These are phyloP conservation scores for Aspergillus sp. DNA, from an alignment of 2,329 filamentous ascomycete species.

Conservation along the genomic window DNA sequence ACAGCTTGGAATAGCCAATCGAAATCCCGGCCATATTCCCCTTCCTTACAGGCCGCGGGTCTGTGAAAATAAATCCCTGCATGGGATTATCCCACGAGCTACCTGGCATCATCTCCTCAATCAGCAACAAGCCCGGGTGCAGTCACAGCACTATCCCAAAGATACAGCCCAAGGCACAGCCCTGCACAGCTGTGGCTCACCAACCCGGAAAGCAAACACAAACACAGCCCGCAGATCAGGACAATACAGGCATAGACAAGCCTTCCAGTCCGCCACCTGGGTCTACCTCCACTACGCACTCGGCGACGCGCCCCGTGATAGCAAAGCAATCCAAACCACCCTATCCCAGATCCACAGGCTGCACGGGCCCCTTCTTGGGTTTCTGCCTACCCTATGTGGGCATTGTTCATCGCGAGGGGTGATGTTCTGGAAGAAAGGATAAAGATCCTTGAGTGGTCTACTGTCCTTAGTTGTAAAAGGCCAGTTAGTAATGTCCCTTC, in stretches of 20 bases:
- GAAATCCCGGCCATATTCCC: background rate
- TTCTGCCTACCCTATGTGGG: constrained; percentile 2
- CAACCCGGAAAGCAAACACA: background rate
- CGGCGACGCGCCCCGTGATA: background rate
- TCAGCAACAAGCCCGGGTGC: background rate
- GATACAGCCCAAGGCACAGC: background rate
- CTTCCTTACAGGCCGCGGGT: background rate
- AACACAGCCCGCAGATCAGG: background rate
- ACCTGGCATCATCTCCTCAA: background rate
- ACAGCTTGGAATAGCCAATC: background rate
- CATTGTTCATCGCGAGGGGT: background rate
- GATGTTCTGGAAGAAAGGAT: background rate
- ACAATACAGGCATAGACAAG: background rate
- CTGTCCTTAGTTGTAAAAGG: background rate
- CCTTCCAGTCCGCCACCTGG: constrained; percentile 1
- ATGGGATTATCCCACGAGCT: background rate
- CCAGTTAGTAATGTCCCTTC: constrained; percentile 4
- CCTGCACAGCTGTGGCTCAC: background rate
- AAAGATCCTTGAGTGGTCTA: background rate
- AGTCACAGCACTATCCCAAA: too few relatives aligned
- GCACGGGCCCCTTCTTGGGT: background rate
- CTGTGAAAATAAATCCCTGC: background rate
- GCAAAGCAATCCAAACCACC: background rate
- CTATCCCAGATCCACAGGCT: background rate
- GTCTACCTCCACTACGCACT: constrained; percentile 2